Base-by-base conservation (phyloP, 176 grass and related monocot species). In the Oryza nivara region DNA sequence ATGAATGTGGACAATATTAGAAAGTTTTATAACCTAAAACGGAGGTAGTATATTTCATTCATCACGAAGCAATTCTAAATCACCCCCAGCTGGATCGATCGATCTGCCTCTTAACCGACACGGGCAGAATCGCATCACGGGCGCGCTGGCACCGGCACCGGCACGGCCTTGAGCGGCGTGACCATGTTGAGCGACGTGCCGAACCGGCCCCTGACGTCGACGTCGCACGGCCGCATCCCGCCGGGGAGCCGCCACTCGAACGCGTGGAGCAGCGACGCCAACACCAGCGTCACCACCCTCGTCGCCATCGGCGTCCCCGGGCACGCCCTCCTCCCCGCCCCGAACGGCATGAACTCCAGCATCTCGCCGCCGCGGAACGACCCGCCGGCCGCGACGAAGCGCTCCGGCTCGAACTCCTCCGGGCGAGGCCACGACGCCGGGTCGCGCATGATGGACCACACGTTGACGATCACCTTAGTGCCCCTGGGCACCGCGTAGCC, bases 271-370 rank as follows among this genome's bases (percentile, higher is more conserved):
- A 93, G 1, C 3, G 82, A 80, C 1, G 86, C 88, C 4, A 96
- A 77, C 2, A 90, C 46, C 11, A 90, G 74, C 4, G 85, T 85
- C 30, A 95, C 76, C 30, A 89, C 73, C 76, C 76, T 49, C 14
- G 84, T 74, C 3, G 88, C 93, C 75, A 92, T 88, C 1, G 88
- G 79, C 74, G 73, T 70, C 11, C 93, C 93, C 1, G 93, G 91
- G 78, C 93, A 96, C 36, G 75, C 70, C 85, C 86, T 38, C 83
- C 88, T 74, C 3, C 91, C 91, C 1, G 88, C 82, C 9, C 94
- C 88, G 81, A 96, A 96, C 22, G 94, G 88, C 80, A 96, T 80
- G 76, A 91, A 93, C 73, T 80, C 88, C 3, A 58, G 73, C 20
- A 67, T 11, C 25, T 72, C 72, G 72, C 65, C 54, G 41, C 70